phyloP scores from a whole-genome alignment of 176 grass and related monocot genomes.

The Musa itinerans region DNA sequence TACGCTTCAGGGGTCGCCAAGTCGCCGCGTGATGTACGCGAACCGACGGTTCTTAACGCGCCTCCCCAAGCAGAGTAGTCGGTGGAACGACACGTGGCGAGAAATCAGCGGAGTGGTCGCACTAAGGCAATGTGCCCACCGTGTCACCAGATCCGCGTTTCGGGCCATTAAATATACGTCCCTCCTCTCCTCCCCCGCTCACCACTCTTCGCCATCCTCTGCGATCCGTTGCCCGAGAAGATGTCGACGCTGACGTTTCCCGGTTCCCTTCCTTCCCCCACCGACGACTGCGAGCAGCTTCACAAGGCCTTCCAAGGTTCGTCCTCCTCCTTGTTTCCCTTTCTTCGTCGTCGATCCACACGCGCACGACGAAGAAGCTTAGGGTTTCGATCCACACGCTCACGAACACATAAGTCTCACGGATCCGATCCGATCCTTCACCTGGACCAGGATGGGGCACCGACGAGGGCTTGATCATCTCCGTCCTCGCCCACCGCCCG shows the following conservation, averaged over 20 bases:
- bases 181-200: neutral
- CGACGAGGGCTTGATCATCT: conserved; percentile 79
- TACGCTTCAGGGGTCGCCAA: no score
- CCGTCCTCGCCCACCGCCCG: conserved; percentile 80
- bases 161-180: neutral
- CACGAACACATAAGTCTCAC: neutral
- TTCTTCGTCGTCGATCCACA: neutral
- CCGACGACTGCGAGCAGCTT: conserved; percentile 73
- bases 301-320: conserved; percentile 82
- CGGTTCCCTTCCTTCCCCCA: conserved; percentile 35
- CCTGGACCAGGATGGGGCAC: conserved; percentile 72
- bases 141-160: no score
- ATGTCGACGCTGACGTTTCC: conserved; percentile 76
- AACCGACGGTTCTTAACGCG: no score
- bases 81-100: no score
- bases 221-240: neutral
- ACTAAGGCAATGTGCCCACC: no score
- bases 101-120: no score
- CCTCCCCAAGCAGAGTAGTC: no score
- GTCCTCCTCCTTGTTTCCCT: neutral
- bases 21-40: no score
- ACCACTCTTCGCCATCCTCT: neutral
- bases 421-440: neutral
- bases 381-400: neutral
- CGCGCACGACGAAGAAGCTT: neutral